A percentile compares a stretch with the other conserved stretches of the same genome.
These are phyloP conservation scores for Colletotrichum chlorophyti DNA, from an alignment of 2,329 filamentous ascomycete species.

Conservation along the genomic window DNA sequence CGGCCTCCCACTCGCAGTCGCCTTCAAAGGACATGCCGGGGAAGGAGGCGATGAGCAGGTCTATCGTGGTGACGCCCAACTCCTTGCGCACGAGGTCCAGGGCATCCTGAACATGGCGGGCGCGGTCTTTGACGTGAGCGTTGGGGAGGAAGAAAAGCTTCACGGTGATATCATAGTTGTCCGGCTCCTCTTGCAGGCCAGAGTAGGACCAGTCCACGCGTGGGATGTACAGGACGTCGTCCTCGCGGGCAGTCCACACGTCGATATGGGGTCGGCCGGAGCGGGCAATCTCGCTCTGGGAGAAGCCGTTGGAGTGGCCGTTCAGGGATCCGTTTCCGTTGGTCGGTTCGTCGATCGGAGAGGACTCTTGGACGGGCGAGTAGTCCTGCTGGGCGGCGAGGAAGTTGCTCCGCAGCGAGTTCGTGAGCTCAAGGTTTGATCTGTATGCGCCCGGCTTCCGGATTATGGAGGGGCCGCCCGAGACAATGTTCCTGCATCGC, in stretches of 20 bases:
- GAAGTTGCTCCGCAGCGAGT: conserved; percentile 86
- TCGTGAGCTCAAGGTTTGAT: conserved; percentile 92
- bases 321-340: conserved; percentile 39
- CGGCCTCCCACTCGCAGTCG: conserved; percentile 82
- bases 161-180: conserved; percentile 91
- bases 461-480: conserved; percentile 82
- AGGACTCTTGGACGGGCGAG: conserved; percentile 35
- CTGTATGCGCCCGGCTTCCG: conserved; percentile 78
- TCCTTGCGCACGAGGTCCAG: conserved; percentile 82
- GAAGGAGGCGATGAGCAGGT: conserved; percentile 91
- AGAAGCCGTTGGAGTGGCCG: conserved; percentile 37
- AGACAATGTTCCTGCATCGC: conserved; percentile 81
- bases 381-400: conserved; percentile 73
- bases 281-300: conserved; percentile 36
- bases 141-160: conserved; percentile 92
- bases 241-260: conserved; percentile 71
- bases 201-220: conserved; percentile 75
- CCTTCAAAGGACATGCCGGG: conserved; percentile 94
- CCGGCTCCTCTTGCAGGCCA: conserved; percentile 79
- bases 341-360: conserved; percentile 33
- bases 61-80: conserved; percentile 76
- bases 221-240: conserved; percentile 75
- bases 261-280: conserved; percentile 39
- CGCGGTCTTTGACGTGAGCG: conserved; percentile 68
- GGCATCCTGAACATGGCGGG: conserved; percentile 77